Base-by-base conservation (phyloP, 2,329 filamentous ascomycete species). In the Fusarium siculi region DNA sequence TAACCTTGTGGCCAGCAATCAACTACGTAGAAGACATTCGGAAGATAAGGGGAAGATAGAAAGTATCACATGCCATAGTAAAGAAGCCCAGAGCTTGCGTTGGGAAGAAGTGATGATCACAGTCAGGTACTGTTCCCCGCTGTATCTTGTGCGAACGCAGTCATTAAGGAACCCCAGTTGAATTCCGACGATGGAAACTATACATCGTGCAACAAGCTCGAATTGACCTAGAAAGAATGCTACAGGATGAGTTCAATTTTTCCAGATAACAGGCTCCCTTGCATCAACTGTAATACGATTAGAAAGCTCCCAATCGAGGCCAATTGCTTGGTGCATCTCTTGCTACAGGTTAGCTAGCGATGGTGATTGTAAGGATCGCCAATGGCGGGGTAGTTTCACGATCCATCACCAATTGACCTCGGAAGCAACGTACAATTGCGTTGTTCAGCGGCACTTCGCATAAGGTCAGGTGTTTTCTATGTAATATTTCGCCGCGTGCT, bases 331-430 rank as follows among this genome's bases (percentile, higher is more conserved):
- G n/a, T 12, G 9, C 2, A 15, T 34, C 32, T 30, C 9, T 25
- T 43, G 10, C 37, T 62, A 40, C 18, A 50, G 39, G 57, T 66
- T 55, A 63, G 36, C 36, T 49, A 42, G 36, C 36, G n/a, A 63
- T 19, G 19, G 21, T 28, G 52, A 16, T 25, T 9, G 18, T 18
- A 18, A 21, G 32, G 19, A 25, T 42, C 19, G 44, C n/a, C 30
- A n/a, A 52, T 61, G 46, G 57, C 47, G 30, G 57, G 57, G 47
- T 60, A 36, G 56, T 59, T 42, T 32, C 12, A 11, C 21, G 47
- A 50, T 5, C 30, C 30, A 40, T 53, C 34, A 23, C 21, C 36
- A 4, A 25, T 61, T 37, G 49, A 37, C 37, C 23, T 30, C 30
- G 9, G 18, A 34, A 28, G 46, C 25, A 39, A 19, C 21, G 14